Conservation (phyloP, 768 basidiomycete genomes). For the Filobasidium floriforme region DNA sequence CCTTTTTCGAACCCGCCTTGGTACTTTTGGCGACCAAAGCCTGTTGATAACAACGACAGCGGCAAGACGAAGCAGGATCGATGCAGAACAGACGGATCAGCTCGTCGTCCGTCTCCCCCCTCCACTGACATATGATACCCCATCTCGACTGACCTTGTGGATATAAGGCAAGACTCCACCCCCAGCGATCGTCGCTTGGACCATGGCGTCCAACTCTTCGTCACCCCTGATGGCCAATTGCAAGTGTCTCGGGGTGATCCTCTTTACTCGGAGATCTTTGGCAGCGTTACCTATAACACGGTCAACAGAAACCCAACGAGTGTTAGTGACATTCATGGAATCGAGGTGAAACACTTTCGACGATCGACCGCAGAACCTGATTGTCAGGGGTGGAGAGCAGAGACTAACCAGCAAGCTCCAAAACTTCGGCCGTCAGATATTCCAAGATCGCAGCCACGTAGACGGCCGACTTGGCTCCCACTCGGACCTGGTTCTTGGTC, state of each 20-base stretch:
- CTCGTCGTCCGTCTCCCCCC: background rate
- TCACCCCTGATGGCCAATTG: conserved; percentile 95
- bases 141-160: conserved; percentile 37
- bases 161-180: conserved; percentile 48
- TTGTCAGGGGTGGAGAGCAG: background rate
- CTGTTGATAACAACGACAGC: no score
- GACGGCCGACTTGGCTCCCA: conserved; percentile 95
- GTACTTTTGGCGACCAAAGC: no score
- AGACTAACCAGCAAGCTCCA: conserved; percentile 80
- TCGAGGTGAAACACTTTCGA: no score
- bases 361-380: no score
- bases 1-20: no score
- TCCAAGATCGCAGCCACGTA: conserved; percentile 94
- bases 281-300: conserved; percentile 73
- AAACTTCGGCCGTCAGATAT: conserved; percentile 90
- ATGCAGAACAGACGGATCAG: background rate
- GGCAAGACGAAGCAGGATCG: no score
- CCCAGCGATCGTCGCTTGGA: conserved; percentile 80
- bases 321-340: no score
- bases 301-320: background rate
- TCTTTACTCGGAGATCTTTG: conserved; percentile 92
- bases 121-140: background rate
- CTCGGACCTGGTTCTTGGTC: conserved; percentile 86
- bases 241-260: conserved; percentile 90
- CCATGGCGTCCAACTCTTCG: conserved; percentile 91